Base-by-base conservation (phyloP, 108 stramenopile genomes). In the Aureococcus anophagefferens region DNA sequence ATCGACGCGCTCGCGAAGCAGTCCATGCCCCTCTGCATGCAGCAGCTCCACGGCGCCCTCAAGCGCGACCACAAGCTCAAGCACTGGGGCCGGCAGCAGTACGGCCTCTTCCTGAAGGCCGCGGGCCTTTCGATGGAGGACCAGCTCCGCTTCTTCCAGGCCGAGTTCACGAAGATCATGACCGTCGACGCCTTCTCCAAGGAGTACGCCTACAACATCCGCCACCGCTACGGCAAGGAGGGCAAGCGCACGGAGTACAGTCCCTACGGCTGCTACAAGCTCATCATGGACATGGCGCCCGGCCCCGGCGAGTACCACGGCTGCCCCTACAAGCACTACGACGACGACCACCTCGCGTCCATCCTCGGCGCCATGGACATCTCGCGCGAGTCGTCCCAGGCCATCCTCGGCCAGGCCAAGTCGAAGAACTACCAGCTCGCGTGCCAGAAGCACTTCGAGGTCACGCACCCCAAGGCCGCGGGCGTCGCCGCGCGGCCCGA, bases 161-260 rank as follows among this genome's bases (percentile, higher is more conserved):
- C 81, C 63, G 90, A 91, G 80, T 96, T 96, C 83, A 84, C 87
- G 14, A 81, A 74, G 35, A 85, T 83, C 33, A 88, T 90, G 80
- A 83, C 88, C 14, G 62, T 78, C 17, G 95, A 96, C 70, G 87
- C 92, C 51, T 97, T 96, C 79, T 74, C 85, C 76, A 99, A 97
- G 77, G 72, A 88, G 70, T 97, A 97, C 86, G 72, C 87, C 37
- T 99, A 99, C 89, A 91, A 86, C 79, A 86, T 95, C 64, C 85
- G 96, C 63, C 95, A 99, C 88, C 93, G 85, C 82, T 97, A 96
- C 87, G 98, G 96, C 14, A 96, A 97, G 85, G 98, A 99, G 80
- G 98, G 98, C 30, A 95, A 95, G 77, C 83, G 95, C 32, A 81
- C 83, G 18, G 84, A 83, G 71, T 96, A 97, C 82, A 90, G 94